Conservation (phyloP, 345 rosid genomes). For the Boechera stricta region DNA sequence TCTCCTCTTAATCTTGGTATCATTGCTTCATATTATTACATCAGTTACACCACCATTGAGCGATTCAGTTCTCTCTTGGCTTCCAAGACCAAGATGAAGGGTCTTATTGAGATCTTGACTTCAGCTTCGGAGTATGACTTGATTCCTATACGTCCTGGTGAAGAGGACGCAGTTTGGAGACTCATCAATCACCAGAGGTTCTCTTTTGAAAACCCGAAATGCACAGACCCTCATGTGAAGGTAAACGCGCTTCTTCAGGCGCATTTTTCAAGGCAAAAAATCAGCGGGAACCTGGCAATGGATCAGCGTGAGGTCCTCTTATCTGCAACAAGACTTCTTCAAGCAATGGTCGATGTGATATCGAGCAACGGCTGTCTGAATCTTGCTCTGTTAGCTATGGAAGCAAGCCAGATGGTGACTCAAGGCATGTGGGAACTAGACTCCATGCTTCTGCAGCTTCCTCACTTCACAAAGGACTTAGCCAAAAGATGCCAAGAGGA, state of each 20-base stretch:
- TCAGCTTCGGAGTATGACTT: slow-evolving; percentile 84
- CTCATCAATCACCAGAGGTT: slow-evolving; percentile 84
- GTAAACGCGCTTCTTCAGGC: slow-evolving; percentile 87
- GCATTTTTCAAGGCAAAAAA: slow-evolving; percentile 80
- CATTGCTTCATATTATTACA: slow-evolving; percentile 82
- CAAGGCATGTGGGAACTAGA: slow-evolving; percentile 96
- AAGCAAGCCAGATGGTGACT: slow-evolving; percentile 93
- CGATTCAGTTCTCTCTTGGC: slow-evolving; percentile 81
- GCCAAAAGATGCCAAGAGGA: slow-evolving; percentile 83
- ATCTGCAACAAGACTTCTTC: slow-evolving; percentile 73
- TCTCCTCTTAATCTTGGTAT: slow-evolving; percentile 75
- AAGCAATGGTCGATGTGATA: slow-evolving; percentile 88
- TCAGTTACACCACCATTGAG: slow-evolving; percentile 84
- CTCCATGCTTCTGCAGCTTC: slow-evolving; percentile 87
- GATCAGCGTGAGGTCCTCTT: slow-evolving; percentile 84
- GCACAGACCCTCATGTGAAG: slow-evolving; percentile 77
- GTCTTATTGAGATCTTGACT: slow-evolving; percentile 78
- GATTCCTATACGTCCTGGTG: slow-evolving; percentile 79
- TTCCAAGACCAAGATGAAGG: slow-evolving; percentile 81
- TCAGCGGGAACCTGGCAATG: slow-evolving; percentile 65
- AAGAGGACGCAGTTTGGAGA: slow-evolving; percentile 74
- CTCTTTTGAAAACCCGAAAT: slow-evolving; percentile 70
- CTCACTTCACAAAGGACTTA: slow-evolving; percentile 78
- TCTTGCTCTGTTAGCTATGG: slow-evolving; percentile 89
- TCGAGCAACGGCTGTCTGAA: slow-evolving; percentile 84